Evolutionary conservation across 176 grass and related monocot species (phyloP).

Genomic region (Otatea glauca): DNA sequence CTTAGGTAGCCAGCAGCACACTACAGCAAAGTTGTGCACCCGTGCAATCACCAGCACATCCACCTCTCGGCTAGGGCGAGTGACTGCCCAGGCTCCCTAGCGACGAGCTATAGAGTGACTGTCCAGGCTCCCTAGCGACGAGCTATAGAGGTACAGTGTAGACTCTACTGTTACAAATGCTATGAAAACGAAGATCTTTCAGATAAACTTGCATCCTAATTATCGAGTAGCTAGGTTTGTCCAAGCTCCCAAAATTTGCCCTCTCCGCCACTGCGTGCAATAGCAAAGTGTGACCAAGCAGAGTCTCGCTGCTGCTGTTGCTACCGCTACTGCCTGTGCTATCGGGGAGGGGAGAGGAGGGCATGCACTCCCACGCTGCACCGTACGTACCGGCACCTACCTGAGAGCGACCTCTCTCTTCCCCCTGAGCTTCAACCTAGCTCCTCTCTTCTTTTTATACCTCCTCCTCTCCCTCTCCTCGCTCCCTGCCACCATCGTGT

Average conservation of each 20-base stretch:
- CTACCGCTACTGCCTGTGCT: background rate
- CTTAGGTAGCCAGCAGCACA: background rate
- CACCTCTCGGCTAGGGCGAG: too few species aligned
- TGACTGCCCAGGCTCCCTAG: too few species aligned
- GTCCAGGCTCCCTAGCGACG: too few species aligned
- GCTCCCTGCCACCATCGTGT: constrained; percentile 23
- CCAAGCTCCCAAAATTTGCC: too few species aligned
- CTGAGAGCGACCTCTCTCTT: constrained; percentile 51
- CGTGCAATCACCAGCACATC: background rate
- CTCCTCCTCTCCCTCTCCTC: constrained; percentile 26
- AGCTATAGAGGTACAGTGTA: too few species aligned
- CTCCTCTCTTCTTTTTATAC: constrained; percentile 40
- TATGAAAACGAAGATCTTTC: too few species aligned
- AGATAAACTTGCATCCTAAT: too few species aligned
- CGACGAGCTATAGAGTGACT: too few species aligned
- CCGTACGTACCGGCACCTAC: constrained; percentile 53
- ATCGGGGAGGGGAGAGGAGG: background rate
- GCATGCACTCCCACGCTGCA: constrained; percentile 6
- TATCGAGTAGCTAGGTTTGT: too few species aligned
- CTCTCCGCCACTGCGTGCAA: background rate
- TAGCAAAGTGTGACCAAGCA: background rate
- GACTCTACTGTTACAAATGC: too few species aligned
- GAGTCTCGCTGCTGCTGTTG: background rate
- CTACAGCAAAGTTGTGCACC: constrained; percentile 12
- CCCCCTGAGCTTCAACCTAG: background rate